Evolutionary conservation across 2,329 filamentous ascomycete genomes (phyloP).

Genomic region (Ceratocystis alfenasii): DNA sequence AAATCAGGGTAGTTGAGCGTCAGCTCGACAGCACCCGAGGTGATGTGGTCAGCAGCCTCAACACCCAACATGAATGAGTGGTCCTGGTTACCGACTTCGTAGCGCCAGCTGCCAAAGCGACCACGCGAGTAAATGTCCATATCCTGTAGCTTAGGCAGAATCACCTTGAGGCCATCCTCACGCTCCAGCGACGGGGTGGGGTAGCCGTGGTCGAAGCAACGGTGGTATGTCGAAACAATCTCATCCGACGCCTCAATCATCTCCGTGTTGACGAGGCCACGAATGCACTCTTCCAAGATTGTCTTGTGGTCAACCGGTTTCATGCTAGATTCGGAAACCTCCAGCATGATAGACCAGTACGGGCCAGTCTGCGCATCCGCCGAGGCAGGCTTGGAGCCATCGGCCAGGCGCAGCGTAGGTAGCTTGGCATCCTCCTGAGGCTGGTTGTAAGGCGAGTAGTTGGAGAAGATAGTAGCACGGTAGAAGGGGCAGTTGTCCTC

Average conservation of each 20-base stretch:
- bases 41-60: slow-evolving; percentile 81
- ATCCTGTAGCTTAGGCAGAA: slow-evolving; percentile 83
- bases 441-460: slow-evolving; percentile 99
- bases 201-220: slow-evolving; percentile 96
- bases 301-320: slow-evolving; percentile 85
- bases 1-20: slow-evolving; percentile 96
- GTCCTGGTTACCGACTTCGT: slow-evolving; percentile 94
- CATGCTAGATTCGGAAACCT: slow-evolving; percentile 89
- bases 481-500: slow-evolving; percentile 99
- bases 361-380: slow-evolving; percentile 70
- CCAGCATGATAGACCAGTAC: slow-evolving; percentile 99
- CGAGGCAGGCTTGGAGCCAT: slow-evolving; percentile 69
- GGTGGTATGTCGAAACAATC: slow-evolving; percentile 96
- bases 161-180: slow-evolving; percentile 82
- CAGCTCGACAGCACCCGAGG: slow-evolving; percentile 78
- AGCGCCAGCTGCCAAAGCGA: slow-evolving; percentile 95
- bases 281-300: slow-evolving; percentile 79
- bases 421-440: slow-evolving; percentile 72
- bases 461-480: slow-evolving; percentile 98
- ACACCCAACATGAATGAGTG: slow-evolving; percentile 97
- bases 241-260: slow-evolving; percentile 87
- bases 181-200: slow-evolving; percentile 90
- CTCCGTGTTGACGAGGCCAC: slow-evolving; percentile 93
- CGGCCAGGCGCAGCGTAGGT: slow-evolving; percentile 69
- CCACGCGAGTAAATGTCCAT: slow-evolving; percentile 91